Base-by-base conservation (phyloP, 495 filamentous ascomycete species). In the Bathelium albidoporum region DNA sequence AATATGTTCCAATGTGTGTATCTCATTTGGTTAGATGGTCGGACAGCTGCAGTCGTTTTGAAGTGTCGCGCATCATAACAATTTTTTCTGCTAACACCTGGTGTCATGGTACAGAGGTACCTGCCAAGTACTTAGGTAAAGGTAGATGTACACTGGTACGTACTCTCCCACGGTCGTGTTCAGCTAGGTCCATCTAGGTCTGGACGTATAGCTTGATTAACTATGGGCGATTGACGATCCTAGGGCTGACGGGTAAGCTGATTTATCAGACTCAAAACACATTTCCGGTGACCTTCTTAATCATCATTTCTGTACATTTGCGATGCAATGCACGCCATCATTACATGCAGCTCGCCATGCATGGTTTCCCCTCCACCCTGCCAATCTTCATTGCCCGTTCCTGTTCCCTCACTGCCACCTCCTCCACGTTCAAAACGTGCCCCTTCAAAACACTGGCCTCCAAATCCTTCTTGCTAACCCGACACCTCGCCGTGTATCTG, bases 401-500 rank as follows among this genome's bases (percentile, higher is more conserved):
- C 24, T 55, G 49, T 29, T 55, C 49, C 49, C 22, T 55, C 16
- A 26, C 49, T 16, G 49, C 70, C 36, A 80, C 44, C 67, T 77
- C 73, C 28, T 75, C 71, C 20, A 80, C 69, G 62, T 76, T 72
- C 24, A 79, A 60, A 11, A 70, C 64, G 62, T 59, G 58, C 11
- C 73, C 73, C 24, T 68, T 63, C 64, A 62, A 73, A 45, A 74
- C 59, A 7, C 73, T 73, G 14, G 66, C 72, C 61, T 77, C 69
- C 18, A 80, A 44, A 26, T 73, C 67, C 62, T 69, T 74, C 62
- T 65, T 69, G 49, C 65, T 72, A 26, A 78, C 53, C 49, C 63
- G 32, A 70, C 79, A 74, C 43, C 71, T 61, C 28, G 79, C 74
- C 11, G 49, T 61, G 69, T 77, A 81, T 32, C 64, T 64, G 61